phyloP scores from a whole-genome alignment of 768 basidiomycete genomes.

The Exsudoporus frostii region DNA sequence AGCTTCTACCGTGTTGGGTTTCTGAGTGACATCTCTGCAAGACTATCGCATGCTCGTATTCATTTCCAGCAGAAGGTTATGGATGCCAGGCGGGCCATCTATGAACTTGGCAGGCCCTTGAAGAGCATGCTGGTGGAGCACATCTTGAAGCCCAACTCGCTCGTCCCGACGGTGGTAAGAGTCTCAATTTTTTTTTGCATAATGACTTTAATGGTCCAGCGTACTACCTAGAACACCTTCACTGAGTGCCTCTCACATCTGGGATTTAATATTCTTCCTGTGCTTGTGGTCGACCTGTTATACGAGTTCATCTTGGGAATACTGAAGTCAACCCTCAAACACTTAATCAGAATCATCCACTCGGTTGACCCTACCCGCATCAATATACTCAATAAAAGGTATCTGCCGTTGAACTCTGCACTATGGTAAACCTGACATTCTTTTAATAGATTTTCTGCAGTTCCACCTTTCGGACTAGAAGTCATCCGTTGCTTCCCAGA shows the following conservation, averaged over 20 bases:
- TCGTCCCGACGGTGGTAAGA: not conserved
- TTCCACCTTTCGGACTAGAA: not conserved
- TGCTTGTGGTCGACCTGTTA: not conserved
- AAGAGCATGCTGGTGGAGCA: not conserved
- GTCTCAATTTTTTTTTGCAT: not conserved
- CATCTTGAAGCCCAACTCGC: not conserved
- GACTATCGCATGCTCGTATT: not conserved
- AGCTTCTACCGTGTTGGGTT: not conserved
- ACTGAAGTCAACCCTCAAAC: not conserved
- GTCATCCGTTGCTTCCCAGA: slow-evolving; percentile 36
- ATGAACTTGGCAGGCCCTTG: not conserved
- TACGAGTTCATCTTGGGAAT: not conserved
- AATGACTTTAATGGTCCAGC: not conserved
- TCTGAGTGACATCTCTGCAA: not conserved
- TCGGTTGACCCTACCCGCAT: not conserved
- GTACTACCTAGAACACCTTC: not conserved
- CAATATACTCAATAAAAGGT: not conserved
- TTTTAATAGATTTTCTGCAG: not conserved
- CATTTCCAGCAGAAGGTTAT: not conserved
- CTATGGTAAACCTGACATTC: not conserved
- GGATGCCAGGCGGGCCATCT: not conserved
- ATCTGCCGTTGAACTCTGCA: too few species aligned
- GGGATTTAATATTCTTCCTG: not conserved
- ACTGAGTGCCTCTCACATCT: not conserved
- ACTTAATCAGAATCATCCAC: not conserved